These are phyloP conservation scores for Castanea sativa DNA, from an alignment of 306 rosid genomes.

Conservation along the genomic window DNA sequence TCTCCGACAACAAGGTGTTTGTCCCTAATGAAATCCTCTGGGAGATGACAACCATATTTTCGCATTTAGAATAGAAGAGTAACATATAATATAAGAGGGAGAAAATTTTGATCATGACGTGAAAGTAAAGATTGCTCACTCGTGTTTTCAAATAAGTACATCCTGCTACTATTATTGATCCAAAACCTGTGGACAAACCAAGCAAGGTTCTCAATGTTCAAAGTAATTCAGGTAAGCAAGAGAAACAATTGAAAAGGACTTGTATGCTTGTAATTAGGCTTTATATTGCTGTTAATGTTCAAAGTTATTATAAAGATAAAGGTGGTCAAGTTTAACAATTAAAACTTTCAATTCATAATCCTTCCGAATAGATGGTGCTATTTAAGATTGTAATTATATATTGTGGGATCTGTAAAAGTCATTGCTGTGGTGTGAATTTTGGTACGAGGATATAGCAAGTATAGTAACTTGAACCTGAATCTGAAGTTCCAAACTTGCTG, in stretches of 20 bases:
- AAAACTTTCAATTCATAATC: no score
- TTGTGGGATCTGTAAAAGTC: not conserved
- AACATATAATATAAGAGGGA: not conserved
- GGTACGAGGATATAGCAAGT: no score
- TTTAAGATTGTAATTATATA: not conserved
- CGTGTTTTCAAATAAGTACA: constrained; percentile 29
- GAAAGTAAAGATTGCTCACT: constrained; percentile 12
- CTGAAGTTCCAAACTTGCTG: constrained; percentile 24
- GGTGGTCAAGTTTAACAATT: no score
- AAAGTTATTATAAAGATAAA: no score
- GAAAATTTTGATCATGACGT: not conserved
- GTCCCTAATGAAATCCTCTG: constrained; percentile 2
- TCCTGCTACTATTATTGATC: constrained; percentile 24
- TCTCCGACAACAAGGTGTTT: constrained; percentile 9
- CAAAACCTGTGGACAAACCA: constrained; percentile 22
- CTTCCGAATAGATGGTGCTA: no score
- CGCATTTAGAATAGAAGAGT: not conserved
- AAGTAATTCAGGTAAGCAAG: no score
- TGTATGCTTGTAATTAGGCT: no score
- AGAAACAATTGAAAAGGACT: no score
- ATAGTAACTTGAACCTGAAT: constrained; percentile 21
- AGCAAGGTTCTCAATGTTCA: no score
- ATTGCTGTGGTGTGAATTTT: not conserved
- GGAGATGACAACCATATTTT: not conserved
- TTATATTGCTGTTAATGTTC: no score